Percentiles rank a stretch among this genome's conserved stretches.
Evolutionary conservation across 768 basidiomycete species (phyloP).

Genomic region (Termitomyces sp.): DNA sequence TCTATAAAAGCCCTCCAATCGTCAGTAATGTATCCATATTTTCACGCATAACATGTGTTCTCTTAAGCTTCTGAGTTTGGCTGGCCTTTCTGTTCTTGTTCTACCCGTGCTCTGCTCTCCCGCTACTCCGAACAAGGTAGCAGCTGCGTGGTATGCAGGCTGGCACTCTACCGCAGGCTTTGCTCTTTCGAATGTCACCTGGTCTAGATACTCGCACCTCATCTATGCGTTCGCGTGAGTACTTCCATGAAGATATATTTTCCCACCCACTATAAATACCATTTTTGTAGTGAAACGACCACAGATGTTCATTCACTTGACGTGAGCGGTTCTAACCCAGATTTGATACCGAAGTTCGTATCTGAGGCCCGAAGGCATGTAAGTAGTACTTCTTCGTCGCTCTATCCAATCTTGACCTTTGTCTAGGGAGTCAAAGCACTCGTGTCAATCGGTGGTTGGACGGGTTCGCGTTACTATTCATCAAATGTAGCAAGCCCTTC

Average conservation of each 20-base stretch:
- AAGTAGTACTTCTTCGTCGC: conserved; percentile 6
- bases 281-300: conserved; percentile 27
- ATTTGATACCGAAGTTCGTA: conserved; percentile 54
- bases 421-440: conserved; percentile 50
- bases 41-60: conserved; percentile 6
- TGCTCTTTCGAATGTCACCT: conserved; percentile 48
- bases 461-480: conserved; percentile 58
- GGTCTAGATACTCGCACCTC: conserved; percentile 62
- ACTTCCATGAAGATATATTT: not conserved
- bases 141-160: conserved; percentile 62
- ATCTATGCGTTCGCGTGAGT: conserved; percentile 71
- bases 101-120: conserved; percentile 10
- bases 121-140: conserved; percentile 22
- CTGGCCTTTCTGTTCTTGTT: conserved; percentile 6
- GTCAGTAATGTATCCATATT: not conserved
- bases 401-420: not conserved
- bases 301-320: conserved; percentile 27
- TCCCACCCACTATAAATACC: not conserved
- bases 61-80: not conserved
- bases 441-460: conserved; percentile 69
- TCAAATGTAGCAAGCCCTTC: conserved; percentile 48
- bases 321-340: conserved; percentile 39
- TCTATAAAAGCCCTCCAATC: not conserved
- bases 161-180: conserved; percentile 52
- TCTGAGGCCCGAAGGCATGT: conserved; percentile 36